Percentiles rank a stretch among this genome's conserved stretches.
phyloP scores from a whole-genome alignment of 306 rosid genomes.

The Acacia melanoxylon region DNA sequence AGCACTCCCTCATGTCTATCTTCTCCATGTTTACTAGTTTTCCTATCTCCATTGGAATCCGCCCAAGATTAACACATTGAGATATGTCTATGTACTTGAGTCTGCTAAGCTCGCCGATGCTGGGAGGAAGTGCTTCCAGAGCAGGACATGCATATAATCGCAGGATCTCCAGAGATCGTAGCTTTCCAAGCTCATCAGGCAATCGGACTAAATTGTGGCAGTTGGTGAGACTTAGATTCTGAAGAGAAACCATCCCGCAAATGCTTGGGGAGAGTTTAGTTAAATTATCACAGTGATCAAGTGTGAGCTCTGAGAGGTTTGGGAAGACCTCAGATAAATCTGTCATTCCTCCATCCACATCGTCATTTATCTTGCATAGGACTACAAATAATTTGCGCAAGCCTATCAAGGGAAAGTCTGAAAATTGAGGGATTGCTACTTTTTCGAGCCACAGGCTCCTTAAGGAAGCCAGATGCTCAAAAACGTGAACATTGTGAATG shows the following conservation, averaged over 20 bases:
- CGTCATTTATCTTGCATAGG: conserved; percentile 56
- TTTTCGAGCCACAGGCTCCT: conserved; percentile 93
- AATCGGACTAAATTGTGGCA: conserved; percentile 63
- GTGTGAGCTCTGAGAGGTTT: conserved; percentile 60
- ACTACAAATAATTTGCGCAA: conserved; percentile 64
- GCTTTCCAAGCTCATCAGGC: conserved; percentile 57
- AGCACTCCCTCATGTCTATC: conserved; percentile 93
- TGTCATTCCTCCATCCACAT: conserved; percentile 43
- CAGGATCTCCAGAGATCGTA: conserved; percentile 53
- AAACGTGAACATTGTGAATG: conserved; percentile 53
- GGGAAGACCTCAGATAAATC: conserved; percentile 56
- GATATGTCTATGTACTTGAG: conserved; percentile 76
- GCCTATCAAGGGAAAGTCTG: conserved; percentile 37
- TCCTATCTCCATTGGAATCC: conserved; percentile 63
- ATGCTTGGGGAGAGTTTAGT: conserved; percentile 62
- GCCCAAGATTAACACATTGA: conserved; percentile 60
- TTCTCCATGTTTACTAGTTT: conserved; percentile 59
- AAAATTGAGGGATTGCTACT: conserved; percentile 55
- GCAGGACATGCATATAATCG: conserved; percentile 78
- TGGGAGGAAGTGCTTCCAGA: conserved; percentile 54
- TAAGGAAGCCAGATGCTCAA: conserved; percentile 45
- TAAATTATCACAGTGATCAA: conserved; percentile 80
- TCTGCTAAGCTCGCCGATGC: conserved; percentile 47
- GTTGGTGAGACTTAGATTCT: conserved; percentile 70
- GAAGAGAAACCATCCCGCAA: conserved; percentile 51